These are phyloP conservation scores for Mitragyna speciosa DNA, from an alignment of 257 asterid genomes.

Conservation along the genomic window DNA sequence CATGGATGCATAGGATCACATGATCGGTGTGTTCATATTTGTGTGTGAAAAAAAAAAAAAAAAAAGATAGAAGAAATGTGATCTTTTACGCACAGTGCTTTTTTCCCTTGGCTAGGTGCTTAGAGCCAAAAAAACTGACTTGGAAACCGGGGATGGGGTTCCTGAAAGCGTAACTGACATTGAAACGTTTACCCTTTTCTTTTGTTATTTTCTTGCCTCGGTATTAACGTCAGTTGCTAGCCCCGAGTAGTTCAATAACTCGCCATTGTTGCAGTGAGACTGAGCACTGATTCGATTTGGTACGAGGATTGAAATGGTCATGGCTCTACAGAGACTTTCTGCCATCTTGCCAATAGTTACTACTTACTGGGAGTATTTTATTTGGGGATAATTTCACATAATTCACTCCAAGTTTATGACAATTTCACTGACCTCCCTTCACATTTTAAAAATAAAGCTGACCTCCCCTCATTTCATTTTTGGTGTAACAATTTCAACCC, in stretches of 20 bases:
- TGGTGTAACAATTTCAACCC: no score
- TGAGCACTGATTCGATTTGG: background rate
- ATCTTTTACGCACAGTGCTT: background rate
- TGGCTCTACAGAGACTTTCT: background rate
- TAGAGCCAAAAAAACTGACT: constrained; percentile 6
- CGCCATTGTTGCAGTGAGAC: background rate
- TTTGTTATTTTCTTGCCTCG: background rate
- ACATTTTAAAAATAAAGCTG: no score
- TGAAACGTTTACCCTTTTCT: background rate
- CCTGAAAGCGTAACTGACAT: background rate
- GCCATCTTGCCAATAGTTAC: background rate
- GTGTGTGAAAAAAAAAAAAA: background rate
- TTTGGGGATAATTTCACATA: no score
- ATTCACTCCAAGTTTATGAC: no score
- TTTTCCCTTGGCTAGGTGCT: background rate
- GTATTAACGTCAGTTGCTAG: background rate
- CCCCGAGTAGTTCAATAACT: background rate
- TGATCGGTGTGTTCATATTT: background rate
- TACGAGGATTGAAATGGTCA: background rate
- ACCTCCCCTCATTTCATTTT: no score
- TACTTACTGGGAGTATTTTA: background rate
- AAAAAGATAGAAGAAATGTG: background rate
- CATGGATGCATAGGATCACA: background rate
- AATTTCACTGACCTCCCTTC: no score
- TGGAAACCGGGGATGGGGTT: background rate